Base-by-base conservation (phyloP, 352 stramenopile genomes). In the Pythium periplocum region DNA sequence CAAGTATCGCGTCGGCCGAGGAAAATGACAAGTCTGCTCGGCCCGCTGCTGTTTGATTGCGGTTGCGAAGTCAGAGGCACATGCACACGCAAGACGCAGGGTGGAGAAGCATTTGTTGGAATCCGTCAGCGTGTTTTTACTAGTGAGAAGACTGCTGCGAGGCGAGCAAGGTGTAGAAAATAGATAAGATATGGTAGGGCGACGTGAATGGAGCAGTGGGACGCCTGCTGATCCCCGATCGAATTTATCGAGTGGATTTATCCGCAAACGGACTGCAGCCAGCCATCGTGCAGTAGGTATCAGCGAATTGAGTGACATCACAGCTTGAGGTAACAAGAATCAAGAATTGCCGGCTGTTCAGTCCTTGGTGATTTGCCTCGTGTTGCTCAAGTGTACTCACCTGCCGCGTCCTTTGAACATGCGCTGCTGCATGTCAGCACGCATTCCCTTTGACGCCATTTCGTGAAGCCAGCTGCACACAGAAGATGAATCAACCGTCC, bases 251-350 rank as follows among this genome's bases (percentile, higher is more conserved):
- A 33, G 78, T 91, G 11, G 74, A 90, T 61, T 94, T 94, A 66
- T 92, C 83, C 30, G 81, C 83, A 59, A 93, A 92, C 0, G 81
- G 83, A 52, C 78, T 92, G 62, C 81, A 93, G 48, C 81, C 77
- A 46, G 83, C 77, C 81, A 93, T 93, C 9, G 83, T 90, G 71
- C 69, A 86, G 61, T 93, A 92, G 1, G 81, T 82, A 51, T 90
- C 80, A 45, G 83, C 83, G 61, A 93, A 94, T 64, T 77, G 77
- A 34, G 81, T 92, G 57, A 94, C 81, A 38, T 92, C 83, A 46
- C 75, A 92, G 64, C 83, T 91, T 44, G 26, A 60, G 37, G 1
- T 9, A 55, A 67, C 32, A 55, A 35, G 10, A 50, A 48, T 6
- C 51, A 53, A 11, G 34, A 46, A 60, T 31, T 44, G 17, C 8